Base-by-base conservation (phyloP, 352 stramenopile genomes). In the Phytophthora pini region DNA sequence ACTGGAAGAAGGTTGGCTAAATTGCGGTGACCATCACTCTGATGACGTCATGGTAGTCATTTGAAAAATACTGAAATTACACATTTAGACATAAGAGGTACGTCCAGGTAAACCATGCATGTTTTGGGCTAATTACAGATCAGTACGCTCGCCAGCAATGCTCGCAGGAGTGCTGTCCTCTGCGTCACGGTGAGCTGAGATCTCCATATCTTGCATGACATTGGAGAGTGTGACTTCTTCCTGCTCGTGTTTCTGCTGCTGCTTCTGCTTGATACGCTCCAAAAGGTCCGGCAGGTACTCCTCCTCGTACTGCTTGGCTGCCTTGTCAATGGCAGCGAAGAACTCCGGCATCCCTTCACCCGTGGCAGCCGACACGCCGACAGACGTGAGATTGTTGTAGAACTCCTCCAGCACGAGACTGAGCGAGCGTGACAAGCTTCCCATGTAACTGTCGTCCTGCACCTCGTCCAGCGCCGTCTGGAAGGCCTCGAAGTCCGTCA, bases 401-500 rank as follows among this genome's bases (percentile, higher is more conserved):
- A 91, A 97, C 76, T 87, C 86, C 69, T 87, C 83, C n/a, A 95
- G 70, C 27, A 93, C 92, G 6, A 98, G 77, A 56, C 87, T 93
- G 7, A 98, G 74, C 49, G 92, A 98, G 40, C 92, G 84, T 20
- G 91, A 98, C 31, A 98, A 80, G 36, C 84, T 96, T 55, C 86
- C 79, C 83, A 98, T 97, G 80, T 98, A 98, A 53, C 80, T 94
- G 52, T 97, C 89, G 55, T 97, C 92, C 57, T 91, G 82, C 40
- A 80, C 77, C 17, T 92, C 68, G 68, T 99, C 97, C 55, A 99
- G 73, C 32, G 97, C 97, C 38, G 97, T 91, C 77, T 99, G 97
- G 76, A 99, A 99, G 13, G 80, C 84, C 73, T 99, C 97, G 79
- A 99, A 99, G 81, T 99, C 97, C 36, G 88, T 93, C 97, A 99